A percentile compares a stretch with the other conserved stretches of the same genome.
These are phyloP conservation scores for Phytophthora sp. DNA, from an alignment of 352 stramenopile genomes.

Conservation along the genomic window DNA sequence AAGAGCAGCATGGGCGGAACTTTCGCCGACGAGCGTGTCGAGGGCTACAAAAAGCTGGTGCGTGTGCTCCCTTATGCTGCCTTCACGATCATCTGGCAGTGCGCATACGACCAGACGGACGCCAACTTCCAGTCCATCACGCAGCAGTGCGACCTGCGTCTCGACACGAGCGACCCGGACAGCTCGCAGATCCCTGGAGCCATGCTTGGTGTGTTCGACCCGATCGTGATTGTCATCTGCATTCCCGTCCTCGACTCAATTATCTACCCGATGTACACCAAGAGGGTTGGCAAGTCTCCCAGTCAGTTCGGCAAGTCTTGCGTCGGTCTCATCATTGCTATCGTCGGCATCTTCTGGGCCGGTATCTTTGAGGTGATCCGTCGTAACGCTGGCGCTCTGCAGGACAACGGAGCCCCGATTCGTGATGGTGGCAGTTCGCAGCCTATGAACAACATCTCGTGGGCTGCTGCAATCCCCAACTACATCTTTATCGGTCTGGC, in stretches of 20 bases:
- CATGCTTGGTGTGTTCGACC: constrained; percentile 59
- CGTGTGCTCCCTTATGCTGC: constrained; percentile 56
- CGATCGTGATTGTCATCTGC: constrained; percentile 46
- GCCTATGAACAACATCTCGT: constrained; percentile 69
- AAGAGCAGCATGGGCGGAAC: constrained; percentile 42
- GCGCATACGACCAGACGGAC: constrained; percentile 67
- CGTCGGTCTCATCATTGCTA: constrained; percentile 34
- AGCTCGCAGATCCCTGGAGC: constrained; percentile 60
- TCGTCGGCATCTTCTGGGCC: constrained; percentile 46
- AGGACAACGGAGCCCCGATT: constrained; percentile 45
- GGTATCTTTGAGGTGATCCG: constrained; percentile 62
- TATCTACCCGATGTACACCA: constrained; percentile 48
- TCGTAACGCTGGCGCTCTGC: constrained; percentile 48
- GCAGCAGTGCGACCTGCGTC: constrained; percentile 69
- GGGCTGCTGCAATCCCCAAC: constrained; percentile 53
- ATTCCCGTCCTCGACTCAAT: constrained; percentile 48
- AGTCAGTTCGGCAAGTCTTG: constrained; percentile 46
- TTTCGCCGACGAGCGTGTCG: constrained; percentile 50
- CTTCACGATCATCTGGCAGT: constrained; percentile 71
- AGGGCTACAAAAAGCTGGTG: constrained; percentile 57
- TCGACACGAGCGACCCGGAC: constrained; percentile 41
- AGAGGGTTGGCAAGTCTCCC: constrained; percentile 33
- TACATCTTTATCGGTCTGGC: constrained; percentile 66
- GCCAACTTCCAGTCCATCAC: constrained; percentile 79
- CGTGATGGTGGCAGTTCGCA: constrained; percentile 47